Base-by-base conservation (phyloP, 768 basidiomycete species). In the Lactarius pseudohatsudake region DNA sequence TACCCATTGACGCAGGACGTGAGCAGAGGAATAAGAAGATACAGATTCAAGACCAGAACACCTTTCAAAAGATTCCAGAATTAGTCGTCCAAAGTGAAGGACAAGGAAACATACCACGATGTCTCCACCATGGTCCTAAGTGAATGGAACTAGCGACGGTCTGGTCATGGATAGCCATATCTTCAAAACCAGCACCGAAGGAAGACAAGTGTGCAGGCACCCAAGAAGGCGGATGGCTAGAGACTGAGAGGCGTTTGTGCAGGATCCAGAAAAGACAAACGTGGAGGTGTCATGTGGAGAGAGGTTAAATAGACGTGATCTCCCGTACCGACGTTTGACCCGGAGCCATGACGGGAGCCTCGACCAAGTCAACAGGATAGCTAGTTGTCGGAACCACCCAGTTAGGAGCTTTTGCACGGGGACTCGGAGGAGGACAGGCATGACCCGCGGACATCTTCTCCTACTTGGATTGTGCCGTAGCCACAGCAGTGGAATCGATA, bases 1-100 rank as follows among this genome's bases (percentile, higher is more conserved):
- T 87, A 81, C 30, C 90, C 89, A 75, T 89, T 90, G 58, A 84
- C 82, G 16, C 82, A 77, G 20, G 87, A 83, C 18, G 88, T 88
- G 64, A 89, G 75, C n/a, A 90, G 78, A 2, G 88, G 86, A 18
- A 90, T 77, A 18, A 86, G 62, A 38, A 90, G 78, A 70, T 81
- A 85, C 6, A 88, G 64, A 73, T 88, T 89, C 45, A 88, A 75
- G 58, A 81, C 63, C 34, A 87, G 75, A 56, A 89, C 82, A 32
- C 87, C 88, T 87, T 60, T 28, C 40, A 18, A 32, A 63, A 6
- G 13, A 10, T 61, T 61, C 60, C 57, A 34, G 57, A 53, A 9
- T 34, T 15, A 26, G 36, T 47, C 20, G 5, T 11, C 32, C 34
- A 38, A n/a, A 26, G 55, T 8, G 30, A 22, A 45, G 11, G 54